Conservation (phyloP, 768 basidiomycete species). For the Suillus ampliporus region DNA sequence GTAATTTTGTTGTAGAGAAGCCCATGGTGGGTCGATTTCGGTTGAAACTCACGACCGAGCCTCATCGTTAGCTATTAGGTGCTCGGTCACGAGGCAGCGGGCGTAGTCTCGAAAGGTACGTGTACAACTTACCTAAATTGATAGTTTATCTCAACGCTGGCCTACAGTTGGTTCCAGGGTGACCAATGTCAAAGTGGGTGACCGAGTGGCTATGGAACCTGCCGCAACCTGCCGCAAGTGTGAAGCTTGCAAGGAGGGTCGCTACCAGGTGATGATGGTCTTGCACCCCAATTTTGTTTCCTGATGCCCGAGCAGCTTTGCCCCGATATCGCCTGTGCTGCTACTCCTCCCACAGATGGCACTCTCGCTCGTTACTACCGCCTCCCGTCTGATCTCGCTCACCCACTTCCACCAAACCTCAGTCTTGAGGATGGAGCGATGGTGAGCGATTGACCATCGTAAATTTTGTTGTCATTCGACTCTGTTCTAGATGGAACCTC, state of each 20-base stretch:
- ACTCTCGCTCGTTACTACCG: constrained; percentile 88
- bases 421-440: constrained; percentile 94
- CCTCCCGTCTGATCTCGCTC: constrained; percentile 85
- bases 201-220: constrained; percentile 91
- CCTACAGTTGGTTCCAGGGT: constrained; percentile 74
- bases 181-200: constrained; percentile 77
- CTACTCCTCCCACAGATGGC: constrained; percentile 93
- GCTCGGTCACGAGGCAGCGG: constrained; percentile 93
- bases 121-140: background rate
- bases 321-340: constrained; percentile 85
- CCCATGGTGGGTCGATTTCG: constrained; percentile 65
- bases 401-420: constrained; percentile 81
- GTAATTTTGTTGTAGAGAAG: constrained; percentile 76
- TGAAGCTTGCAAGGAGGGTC: constrained; percentile 82
- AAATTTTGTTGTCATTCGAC: constrained; percentile 1
- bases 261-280: constrained; percentile 67
- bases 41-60: background rate
- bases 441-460: constrained; percentile 47
- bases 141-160: background rate
- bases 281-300: constrained; percentile 1
- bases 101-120: constrained; percentile 71
- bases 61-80: constrained; percentile 53
- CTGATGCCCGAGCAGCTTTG: constrained; percentile 62
- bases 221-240: constrained; percentile 86
- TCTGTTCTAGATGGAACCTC: constrained; percentile 80